Evolutionary conservation across 805 yeast genomes (phyloP).

Genomic region (Saccharomyces mikatae): DNA sequence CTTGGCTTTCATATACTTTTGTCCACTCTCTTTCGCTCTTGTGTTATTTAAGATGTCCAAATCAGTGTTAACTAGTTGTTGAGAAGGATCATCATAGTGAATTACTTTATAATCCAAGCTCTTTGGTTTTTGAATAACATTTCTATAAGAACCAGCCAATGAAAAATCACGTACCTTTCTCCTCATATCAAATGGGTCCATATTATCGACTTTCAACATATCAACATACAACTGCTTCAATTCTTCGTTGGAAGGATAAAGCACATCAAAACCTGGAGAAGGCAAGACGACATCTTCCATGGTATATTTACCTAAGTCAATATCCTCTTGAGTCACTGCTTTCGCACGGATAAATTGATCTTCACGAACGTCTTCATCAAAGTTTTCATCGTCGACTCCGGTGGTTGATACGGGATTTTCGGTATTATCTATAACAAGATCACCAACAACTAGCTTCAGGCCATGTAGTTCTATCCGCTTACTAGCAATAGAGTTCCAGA

Average conservation of each 20-base stretch:
- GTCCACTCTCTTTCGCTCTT: constrained; percentile 28
- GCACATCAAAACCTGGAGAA: constrained; percentile 92
- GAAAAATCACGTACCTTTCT: constrained; percentile 84
- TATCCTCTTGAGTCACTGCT: constrained; percentile 67
- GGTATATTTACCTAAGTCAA: constrained; percentile 46
- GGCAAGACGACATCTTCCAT: constrained; percentile 87
- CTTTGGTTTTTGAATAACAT: constrained; percentile 57
- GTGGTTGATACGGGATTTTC: constrained; percentile 10
- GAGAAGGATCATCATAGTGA: constrained; percentile 54
- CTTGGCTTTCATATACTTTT: constrained; percentile 25
- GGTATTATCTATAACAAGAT: constrained; percentile 46
- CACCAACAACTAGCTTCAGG: constrained; percentile 65
- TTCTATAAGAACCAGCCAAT: constrained; percentile 82
- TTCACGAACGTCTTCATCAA: constrained; percentile 63
- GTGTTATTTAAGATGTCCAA: constrained; percentile 43
- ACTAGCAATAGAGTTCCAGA: constrained; percentile 87
- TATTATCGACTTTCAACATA: constrained; percentile 69
- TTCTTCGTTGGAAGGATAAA: constrained; percentile 65
- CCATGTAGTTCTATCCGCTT: constrained; percentile 69
- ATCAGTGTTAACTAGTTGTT: constrained; percentile 75
- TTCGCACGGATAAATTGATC: constrained; percentile 58
- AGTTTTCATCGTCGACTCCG: constrained; percentile 34
- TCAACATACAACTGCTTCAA: constrained; percentile 56
- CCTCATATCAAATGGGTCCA: constrained; percentile 80
- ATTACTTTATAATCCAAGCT: constrained; percentile 54